Percentiles rank a stretch among this genome's conserved stretches.
Conservation (phyloP, 2,329 filamentous ascomycete genomes). For the Cercospora janseana region DNA sequence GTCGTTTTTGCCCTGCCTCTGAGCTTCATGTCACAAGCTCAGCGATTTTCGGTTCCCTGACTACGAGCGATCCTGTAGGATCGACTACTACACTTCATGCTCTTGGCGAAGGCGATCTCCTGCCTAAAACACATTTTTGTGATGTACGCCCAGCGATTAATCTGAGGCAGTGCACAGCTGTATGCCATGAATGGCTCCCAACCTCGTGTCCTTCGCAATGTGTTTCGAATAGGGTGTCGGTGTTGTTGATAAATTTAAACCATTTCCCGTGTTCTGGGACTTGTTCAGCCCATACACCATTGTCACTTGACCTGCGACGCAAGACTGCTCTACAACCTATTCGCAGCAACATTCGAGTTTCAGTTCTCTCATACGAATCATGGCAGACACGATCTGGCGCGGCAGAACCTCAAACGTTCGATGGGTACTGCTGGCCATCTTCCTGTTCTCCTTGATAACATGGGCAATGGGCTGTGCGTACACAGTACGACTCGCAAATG, state of each 20-base stretch:
- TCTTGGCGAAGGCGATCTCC: conserved; percentile 1
- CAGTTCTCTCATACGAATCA: neutral
- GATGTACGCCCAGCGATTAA: conserved; percentile 3
- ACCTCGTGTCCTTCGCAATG: no score
- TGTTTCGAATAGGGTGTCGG: neutral
- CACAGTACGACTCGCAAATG: conserved; percentile 1
- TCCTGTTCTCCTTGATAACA: neutral
- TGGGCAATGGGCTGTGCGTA: conserved; percentile 9
- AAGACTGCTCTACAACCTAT: neutral
- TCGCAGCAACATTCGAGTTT: neutral
- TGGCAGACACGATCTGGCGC: conserved; percentile 9
- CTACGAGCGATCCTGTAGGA: neutral
- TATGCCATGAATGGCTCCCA: neutral
- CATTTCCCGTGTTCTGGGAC: no score
- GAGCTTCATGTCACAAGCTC: no score
- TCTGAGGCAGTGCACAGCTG: neutral
- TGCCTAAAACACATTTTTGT: neutral
- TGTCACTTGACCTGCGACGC: neutral
- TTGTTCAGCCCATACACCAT: neutral
- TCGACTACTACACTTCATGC: neutral
- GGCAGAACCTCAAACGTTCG: conserved; percentile 3
- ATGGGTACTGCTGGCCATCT: neutral
- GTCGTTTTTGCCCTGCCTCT: no score
- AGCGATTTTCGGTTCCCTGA: no score
- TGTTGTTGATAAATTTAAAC: no score